Percentiles rank a stretch among this genome's conserved stretches.
Evolutionary conservation across 2,329 filamentous ascomycete genomes (phyloP).

Genomic region (Sarocladiaceae sp.): DNA sequence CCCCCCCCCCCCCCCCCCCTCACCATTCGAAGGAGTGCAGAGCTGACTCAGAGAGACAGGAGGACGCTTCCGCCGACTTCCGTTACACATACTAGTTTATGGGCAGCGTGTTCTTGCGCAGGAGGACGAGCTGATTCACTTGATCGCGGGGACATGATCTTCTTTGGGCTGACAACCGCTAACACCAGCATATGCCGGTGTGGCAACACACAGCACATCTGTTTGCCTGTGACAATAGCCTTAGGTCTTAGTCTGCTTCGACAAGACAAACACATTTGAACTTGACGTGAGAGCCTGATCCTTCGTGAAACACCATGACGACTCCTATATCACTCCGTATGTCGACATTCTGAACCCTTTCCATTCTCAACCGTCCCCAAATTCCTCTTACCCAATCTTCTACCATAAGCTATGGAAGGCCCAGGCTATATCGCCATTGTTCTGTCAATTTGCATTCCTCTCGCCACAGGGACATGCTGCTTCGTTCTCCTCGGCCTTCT

Average conservation of each 20-base stretch:
- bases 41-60: slow-evolving; percentile 17
- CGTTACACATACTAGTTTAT: slow-evolving; percentile 26
- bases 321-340: too few species aligned
- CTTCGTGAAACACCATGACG: too few species aligned
- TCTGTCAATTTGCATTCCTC: slow-evolving; percentile 6
- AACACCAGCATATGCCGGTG: neutral
- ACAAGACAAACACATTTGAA: neutral
- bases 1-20: neutral
- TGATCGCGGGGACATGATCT: neutral
- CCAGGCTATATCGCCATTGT: neutral
- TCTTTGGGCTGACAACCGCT: neutral
- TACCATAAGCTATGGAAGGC: neutral
- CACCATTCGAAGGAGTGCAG: neutral
- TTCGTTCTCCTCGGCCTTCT: slow-evolving; percentile 2
- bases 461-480: neutral
- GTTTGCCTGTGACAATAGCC: neutral
- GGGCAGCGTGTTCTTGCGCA: neutral
- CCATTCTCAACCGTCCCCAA: too few species aligned
- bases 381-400: too few species aligned
- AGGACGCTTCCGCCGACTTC: slow-evolving; percentile 23
- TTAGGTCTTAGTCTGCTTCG: neutral
- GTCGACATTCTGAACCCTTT: too few species aligned
- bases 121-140: neutral
- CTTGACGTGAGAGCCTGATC: too few species aligned
- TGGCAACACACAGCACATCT: neutral